Conservation (phyloP, 2,329 filamentous ascomycete genomes). For the Epichloe uncinata region DNA sequence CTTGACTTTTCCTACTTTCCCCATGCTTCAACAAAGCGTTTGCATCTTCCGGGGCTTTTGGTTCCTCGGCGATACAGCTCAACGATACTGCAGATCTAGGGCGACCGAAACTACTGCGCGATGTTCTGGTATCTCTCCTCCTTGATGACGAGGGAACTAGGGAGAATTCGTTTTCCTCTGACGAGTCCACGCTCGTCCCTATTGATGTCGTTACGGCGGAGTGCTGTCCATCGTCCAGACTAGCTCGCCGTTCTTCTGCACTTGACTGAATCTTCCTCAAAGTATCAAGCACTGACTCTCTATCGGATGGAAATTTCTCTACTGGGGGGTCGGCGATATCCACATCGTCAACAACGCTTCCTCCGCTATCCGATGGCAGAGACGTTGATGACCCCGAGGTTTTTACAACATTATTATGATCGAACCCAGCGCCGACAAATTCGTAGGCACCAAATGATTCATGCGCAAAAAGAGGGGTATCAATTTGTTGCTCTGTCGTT, state of each 20-base stretch:
- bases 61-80: slow-evolving; percentile 33
- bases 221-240: slow-evolving; percentile 22
- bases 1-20: background rate
- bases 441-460: slow-evolving; percentile 31
- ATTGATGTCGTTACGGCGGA: slow-evolving; percentile 22
- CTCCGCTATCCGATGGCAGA: slow-evolving; percentile 9
- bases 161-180: slow-evolving; percentile 21
- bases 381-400: slow-evolving; percentile 9
- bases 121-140: slow-evolving; percentile 19
- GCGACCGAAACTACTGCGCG: slow-evolving; percentile 21
- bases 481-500: slow-evolving; percentile 1
- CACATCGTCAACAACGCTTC: slow-evolving; percentile 7
- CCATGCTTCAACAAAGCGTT: background rate
- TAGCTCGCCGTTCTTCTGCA: slow-evolving; percentile 25
- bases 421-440: slow-evolving; percentile 19
- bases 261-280: slow-evolving; percentile 33
- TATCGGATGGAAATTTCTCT: slow-evolving; percentile 33
- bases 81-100: slow-evolving; percentile 28
- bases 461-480: slow-evolving; percentile 32
- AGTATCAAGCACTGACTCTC: slow-evolving; percentile 29
- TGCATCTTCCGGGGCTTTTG: slow-evolving; percentile 13
- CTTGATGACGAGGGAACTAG: slow-evolving; percentile 21
- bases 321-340: slow-evolving; percentile 35
- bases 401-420: slow-evolving; percentile 14
- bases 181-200: slow-evolving; percentile 23